phyloP scores from a whole-genome alignment of 768 basidiomycete genomes.

The Russula foetens region DNA sequence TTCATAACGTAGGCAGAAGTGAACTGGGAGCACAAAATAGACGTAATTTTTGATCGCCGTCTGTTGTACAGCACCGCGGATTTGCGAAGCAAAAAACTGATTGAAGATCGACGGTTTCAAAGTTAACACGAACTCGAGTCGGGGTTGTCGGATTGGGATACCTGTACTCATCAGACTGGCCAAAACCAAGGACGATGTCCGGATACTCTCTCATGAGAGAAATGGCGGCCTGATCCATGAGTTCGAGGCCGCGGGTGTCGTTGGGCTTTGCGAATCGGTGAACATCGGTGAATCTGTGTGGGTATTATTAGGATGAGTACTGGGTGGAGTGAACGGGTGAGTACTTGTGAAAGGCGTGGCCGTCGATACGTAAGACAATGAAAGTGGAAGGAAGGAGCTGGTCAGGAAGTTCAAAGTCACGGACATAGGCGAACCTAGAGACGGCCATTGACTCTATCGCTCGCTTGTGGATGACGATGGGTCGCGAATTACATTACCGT shows the following conservation, averaged over 20 bases:
- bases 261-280: slow-evolving; percentile 89
- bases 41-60: slow-evolving; percentile 78
- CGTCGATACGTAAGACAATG: slow-evolving; percentile 83
- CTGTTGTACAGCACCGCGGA: slow-evolving; percentile 76
- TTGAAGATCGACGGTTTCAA: neutral
- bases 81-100: slow-evolving; percentile 82
- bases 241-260: slow-evolving; percentile 72
- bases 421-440: slow-evolving; percentile 88
- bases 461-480: slow-evolving; percentile 28
- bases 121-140: neutral
- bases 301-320: neutral
- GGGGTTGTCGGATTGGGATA: slow-evolving; percentile 22
- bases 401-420: slow-evolving; percentile 84
- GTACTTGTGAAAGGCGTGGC: slow-evolving; percentile 89
- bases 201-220: slow-evolving; percentile 74
- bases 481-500: neutral
- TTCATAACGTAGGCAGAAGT: slow-evolving; percentile 85
- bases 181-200: slow-evolving; percentile 84
- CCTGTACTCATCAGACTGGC: slow-evolving; percentile 98
- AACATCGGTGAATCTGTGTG: slow-evolving; percentile 66
- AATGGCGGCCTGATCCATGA: slow-evolving; percentile 90
- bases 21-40: slow-evolving; percentile 77
- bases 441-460: too few species aligned
- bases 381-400: slow-evolving; percentile 75
- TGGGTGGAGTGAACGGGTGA: neutral